Percentiles rank a stretch among this genome's conserved stretches.
These are phyloP conservation scores for Ustilago loliicola DNA, from an alignment of 1,284 basidiomycete genomes.

Conservation along the genomic window DNA sequence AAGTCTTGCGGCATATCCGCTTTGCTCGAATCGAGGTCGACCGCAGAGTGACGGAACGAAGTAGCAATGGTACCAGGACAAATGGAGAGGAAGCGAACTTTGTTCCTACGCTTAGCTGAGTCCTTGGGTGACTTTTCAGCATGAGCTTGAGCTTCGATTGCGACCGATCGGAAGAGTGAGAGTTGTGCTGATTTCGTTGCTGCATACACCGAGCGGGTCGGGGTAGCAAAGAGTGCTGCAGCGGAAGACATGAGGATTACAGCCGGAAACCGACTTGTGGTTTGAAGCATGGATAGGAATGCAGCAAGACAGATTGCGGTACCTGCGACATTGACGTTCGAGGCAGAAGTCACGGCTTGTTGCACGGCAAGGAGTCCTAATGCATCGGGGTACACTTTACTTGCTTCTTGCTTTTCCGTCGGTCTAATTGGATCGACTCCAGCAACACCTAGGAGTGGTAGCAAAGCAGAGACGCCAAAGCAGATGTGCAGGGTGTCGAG, in stretches of 20 bases:
- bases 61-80: slow-evolving; percentile 66
- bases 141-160: slow-evolving; percentile 77
- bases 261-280: slow-evolving; percentile 79
- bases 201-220: slow-evolving; percentile 85
- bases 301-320: slow-evolving; percentile 72
- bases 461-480: slow-evolving; percentile 87
- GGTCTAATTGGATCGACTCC: slow-evolving; percentile 74
- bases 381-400: slow-evolving; percentile 73
- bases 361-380: slow-evolving; percentile 71
- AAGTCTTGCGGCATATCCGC: slow-evolving; percentile 43
- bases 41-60: slow-evolving; percentile 61
- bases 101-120: slow-evolving; percentile 25
- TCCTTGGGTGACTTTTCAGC: slow-evolving; percentile 22
- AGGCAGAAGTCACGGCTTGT: slow-evolving; percentile 68
- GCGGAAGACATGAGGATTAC: slow-evolving; percentile 84
- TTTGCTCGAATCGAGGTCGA: slow-evolving; percentile 45
- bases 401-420: slow-evolving; percentile 70
- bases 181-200: slow-evolving; percentile 86
- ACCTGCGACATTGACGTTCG: slow-evolving; percentile 73
- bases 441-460: slow-evolving; percentile 81
- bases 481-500: slow-evolving; percentile 86
- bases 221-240: slow-evolving; percentile 84
- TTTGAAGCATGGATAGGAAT: slow-evolving; percentile 79
- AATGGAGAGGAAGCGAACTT: slow-evolving; percentile 61
- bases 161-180: slow-evolving; percentile 81